phyloP scores from a whole-genome alignment of 2,329 filamentous ascomycete genomes.

The Alternaria brassicae region DNA sequence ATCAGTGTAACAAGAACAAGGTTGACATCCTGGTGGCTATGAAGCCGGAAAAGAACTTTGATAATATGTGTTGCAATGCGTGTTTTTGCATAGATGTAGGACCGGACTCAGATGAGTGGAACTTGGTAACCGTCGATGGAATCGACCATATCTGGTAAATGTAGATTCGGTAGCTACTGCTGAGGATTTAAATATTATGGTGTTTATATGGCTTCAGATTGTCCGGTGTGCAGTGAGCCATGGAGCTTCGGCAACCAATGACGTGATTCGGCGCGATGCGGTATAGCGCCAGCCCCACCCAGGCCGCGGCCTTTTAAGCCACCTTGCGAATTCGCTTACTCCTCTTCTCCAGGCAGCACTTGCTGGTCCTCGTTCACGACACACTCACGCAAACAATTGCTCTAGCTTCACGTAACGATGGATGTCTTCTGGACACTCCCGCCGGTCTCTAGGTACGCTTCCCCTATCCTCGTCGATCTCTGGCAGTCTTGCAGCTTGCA shows the following conservation, averaged over 20 bases:
- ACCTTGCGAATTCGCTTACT: constrained; percentile 25
- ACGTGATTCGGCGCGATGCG: constrained; percentile 2
- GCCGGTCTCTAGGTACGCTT: constrained; percentile 68
- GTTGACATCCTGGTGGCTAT: background rate
- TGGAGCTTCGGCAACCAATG: constrained; percentile 4
- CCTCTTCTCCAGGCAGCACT: constrained; percentile 43
- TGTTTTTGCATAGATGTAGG: background rate
- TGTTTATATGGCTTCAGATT: background rate
- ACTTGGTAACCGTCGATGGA: background rate
- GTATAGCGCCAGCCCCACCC: constrained; percentile 18
- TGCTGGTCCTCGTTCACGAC: constrained; percentile 42
- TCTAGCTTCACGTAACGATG: constrained; percentile 51
- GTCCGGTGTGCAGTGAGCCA: background rate
- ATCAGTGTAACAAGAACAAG: background rate
- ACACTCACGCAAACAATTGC: constrained; percentile 26
- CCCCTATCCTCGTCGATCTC: background rate
- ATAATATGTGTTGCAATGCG: background rate
- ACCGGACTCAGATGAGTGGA: background rate
- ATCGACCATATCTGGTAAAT: background rate
- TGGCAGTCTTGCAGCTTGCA: background rate
- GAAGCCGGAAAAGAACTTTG: background rate
- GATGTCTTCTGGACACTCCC: constrained; percentile 71
- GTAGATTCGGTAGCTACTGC: background rate
- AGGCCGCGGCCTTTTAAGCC: constrained; percentile 22
- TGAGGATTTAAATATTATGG: background rate